Percentiles rank a stretch among this genome's conserved stretches.
Evolutionary conservation across 805 yeast species (phyloP).

Genomic region (Candida dajiaensis): DNA sequence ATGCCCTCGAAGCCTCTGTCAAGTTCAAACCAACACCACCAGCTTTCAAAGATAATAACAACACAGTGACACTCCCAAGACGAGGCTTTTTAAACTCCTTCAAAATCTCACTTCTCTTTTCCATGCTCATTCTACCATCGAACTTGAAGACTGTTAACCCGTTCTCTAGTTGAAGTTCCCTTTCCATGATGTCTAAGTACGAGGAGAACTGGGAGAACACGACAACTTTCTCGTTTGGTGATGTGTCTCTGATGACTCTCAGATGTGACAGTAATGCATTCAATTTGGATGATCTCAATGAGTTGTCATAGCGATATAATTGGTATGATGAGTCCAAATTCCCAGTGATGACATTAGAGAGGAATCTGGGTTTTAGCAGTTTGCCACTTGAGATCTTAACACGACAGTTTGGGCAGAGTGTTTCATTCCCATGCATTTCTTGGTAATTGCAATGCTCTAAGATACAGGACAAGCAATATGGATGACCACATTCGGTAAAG

Average conservation of each 20-base stretch:
- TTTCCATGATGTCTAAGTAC: constrained; percentile 68
- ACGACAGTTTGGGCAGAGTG: constrained; percentile 78
- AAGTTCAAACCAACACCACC: constrained; percentile 93
- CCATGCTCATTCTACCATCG: constrained; percentile 73
- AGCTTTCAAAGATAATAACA: constrained; percentile 76
- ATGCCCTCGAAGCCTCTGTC: constrained; percentile 79
- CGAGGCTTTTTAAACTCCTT: constrained; percentile 42
- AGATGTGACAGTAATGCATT: constrained; percentile 62
- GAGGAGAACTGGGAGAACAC: constrained; percentile 90
- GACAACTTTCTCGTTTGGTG: constrained; percentile 67
- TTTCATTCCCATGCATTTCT: constrained; percentile 34
- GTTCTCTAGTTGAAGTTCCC: constrained; percentile 42
- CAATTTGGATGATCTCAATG: constrained; percentile 60
- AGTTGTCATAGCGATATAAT: constrained; percentile 20
- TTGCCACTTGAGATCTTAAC: constrained; percentile 42
- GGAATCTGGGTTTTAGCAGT: constrained; percentile 27
- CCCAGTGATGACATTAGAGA: constrained; percentile 16
- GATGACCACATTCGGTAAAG: constrained; percentile 75
- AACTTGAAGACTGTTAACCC: constrained; percentile 61
- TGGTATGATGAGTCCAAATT: constrained; percentile 2
- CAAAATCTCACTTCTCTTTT: constrained; percentile 57
- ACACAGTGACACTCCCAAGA: constrained; percentile 33
- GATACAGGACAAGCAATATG: constrained; percentile 69
- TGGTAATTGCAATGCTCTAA: constrained; percentile 72
- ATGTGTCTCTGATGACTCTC: constrained; percentile 43